Evolutionary conservation across 2,329 filamentous ascomycete genomes (phyloP).

Genomic region (Ascochyta lentis): DNA sequence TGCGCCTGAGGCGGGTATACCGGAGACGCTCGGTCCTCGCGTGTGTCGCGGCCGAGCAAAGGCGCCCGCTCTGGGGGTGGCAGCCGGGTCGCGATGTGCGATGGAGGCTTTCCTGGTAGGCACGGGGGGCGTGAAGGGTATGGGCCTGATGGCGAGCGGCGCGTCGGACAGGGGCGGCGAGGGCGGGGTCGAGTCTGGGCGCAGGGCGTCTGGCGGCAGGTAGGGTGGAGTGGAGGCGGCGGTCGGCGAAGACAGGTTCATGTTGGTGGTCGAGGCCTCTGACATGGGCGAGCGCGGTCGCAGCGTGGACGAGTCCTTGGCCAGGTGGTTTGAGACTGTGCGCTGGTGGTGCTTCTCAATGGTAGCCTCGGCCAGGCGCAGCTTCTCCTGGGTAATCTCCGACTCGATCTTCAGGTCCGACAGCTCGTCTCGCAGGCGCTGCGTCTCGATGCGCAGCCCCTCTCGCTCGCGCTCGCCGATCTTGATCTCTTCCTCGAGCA

Average conservation of each 20-base stretch:
- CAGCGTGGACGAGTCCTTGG: slow-evolving; percentile 51
- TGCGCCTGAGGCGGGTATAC: slow-evolving; percentile 43
- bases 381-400: slow-evolving; percentile 92
- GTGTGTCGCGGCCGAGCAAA: slow-evolving; percentile 58
- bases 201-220: slow-evolving; percentile 66
- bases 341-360: slow-evolving; percentile 58
- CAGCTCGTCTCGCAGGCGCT: slow-evolving; percentile 87
- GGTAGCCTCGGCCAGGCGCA: slow-evolving; percentile 71
- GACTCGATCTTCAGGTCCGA: slow-evolving; percentile 93
- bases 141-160: slow-evolving; percentile 62
- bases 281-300: slow-evolving; percentile 73
- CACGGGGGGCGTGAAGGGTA: slow-evolving; percentile 51
- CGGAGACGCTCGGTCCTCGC: slow-evolving; percentile 66
- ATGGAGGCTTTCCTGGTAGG: slow-evolving; percentile 54
- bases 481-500: slow-evolving; percentile 95
- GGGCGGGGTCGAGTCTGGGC: slow-evolving; percentile 80
- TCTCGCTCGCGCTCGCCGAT: slow-evolving; percentile 92
- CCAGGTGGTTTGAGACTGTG: slow-evolving; percentile 58
- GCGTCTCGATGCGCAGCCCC: slow-evolving; percentile 83
- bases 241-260: slow-evolving; percentile 84
- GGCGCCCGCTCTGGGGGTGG: slow-evolving; percentile 62
- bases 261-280: slow-evolving; percentile 79
- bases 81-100: slow-evolving; percentile 56
- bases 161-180: slow-evolving; percentile 93
- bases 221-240: slow-evolving; percentile 85